Conservation (phyloP, 129 eudicot genomes). For the Saussurea involucrata region DNA sequence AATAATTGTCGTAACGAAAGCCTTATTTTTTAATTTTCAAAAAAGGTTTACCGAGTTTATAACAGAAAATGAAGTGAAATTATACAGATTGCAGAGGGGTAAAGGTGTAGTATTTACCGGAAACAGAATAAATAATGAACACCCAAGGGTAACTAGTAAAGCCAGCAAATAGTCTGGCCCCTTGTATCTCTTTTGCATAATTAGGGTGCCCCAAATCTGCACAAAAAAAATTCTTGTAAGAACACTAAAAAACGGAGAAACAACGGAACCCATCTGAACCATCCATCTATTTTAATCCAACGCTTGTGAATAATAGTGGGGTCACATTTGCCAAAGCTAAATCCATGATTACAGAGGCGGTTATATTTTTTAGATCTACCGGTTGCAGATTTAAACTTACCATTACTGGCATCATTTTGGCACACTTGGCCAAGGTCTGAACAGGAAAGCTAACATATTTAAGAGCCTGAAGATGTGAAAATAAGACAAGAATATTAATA, state of each 20-base stretch:
- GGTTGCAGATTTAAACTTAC: slow-evolving; percentile 39
- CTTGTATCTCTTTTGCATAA: slow-evolving; percentile 85
- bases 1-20: no score
- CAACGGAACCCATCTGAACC: no score
- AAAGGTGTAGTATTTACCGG: slow-evolving; percentile 43
- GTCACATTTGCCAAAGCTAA: background rate
- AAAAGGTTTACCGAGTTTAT: background rate
- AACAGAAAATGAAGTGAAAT: background rate
- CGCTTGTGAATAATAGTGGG: background rate
- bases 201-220: slow-evolving; percentile 81
- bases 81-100: background rate
- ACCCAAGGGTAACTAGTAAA: slow-evolving; percentile 72
- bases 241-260: background rate
- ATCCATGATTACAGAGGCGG: background rate
- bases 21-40: no score
- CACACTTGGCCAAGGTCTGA: slow-evolving; percentile 98
- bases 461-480: slow-evolving; percentile 65
- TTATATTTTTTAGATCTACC: background rate
- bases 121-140: slow-evolving; percentile 65
- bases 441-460: slow-evolving; percentile 99
- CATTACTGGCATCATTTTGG: slow-evolving; percentile 99
- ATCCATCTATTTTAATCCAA: background rate
- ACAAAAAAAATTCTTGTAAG: background rate
- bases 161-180: slow-evolving; percentile 74
- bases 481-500: slow-evolving; percentile 16